Conservation (phyloP, 2,329 filamentous ascomycete species). For the Penicillium sp. region DNA sequence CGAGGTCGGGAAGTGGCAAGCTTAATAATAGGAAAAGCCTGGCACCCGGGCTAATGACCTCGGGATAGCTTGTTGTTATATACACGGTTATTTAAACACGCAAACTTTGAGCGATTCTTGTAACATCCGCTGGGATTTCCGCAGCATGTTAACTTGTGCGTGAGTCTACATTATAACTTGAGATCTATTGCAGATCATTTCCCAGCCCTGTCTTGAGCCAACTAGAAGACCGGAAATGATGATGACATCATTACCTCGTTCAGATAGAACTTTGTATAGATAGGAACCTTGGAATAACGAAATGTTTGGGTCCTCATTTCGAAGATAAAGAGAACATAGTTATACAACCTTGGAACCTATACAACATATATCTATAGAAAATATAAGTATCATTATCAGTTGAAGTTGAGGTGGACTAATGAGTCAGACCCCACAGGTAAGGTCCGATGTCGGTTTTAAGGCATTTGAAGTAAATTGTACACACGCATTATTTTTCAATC, state of each 20-base stretch:
- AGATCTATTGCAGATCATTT: not conserved
- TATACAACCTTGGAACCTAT: too few relatives aligned
- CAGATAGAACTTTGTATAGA: not conserved
- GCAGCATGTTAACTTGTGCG: not conserved
- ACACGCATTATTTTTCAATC: not conserved
- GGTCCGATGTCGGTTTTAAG: slow-evolving; percentile 9
- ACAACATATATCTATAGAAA: not conserved
- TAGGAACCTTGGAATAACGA: too few relatives aligned
- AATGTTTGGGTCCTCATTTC: too few relatives aligned
- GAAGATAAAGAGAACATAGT: not conserved
- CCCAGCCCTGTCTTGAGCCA: not conserved
- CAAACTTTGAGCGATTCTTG: not conserved
- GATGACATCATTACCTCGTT: not conserved
- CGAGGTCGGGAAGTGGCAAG: not conserved
- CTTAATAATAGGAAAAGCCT: not conserved
- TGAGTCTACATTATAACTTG: not conserved
- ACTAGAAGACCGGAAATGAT: not conserved
- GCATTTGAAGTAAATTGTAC: not conserved
- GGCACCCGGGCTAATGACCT: not conserved
- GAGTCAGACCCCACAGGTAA: slow-evolving; percentile 7
- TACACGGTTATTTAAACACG: not conserved
- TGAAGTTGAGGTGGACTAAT: not conserved
- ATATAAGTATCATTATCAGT: slow-evolving; percentile 2
- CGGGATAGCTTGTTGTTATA: not conserved
- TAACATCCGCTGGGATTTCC: too few relatives aligned